A percentile compares a stretch with the other conserved stretches of the same genome.
Conservation (phyloP, 805 yeast genomes). For the Clavispora carvajalis region DNA sequence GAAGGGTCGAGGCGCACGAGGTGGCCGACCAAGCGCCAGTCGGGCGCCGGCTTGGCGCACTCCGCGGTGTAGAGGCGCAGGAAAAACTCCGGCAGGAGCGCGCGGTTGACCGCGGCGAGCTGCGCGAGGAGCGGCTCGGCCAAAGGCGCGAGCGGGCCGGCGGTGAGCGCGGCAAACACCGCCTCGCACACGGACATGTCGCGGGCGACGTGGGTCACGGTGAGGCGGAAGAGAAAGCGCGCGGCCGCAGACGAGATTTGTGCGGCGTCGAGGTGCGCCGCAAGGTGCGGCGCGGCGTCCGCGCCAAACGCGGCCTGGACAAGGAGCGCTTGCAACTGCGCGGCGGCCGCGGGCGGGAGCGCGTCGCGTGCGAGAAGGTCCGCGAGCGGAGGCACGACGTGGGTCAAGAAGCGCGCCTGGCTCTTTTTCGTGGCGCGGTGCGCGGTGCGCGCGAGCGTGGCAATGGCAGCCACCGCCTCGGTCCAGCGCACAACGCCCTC, state of each 20-base stretch:
- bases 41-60: constrained; percentile 16
- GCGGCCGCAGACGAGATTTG: constrained; percentile 5
- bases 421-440: constrained; percentile 24
- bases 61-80: constrained; percentile 32
- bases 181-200: constrained; percentile 43
- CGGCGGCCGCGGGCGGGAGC: neutral
- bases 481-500: constrained; percentile 23
- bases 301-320: neutral
- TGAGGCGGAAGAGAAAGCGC: constrained; percentile 19
- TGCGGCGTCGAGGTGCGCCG: neutral
- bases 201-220: constrained; percentile 11
- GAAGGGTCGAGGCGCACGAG: constrained; percentile 53
- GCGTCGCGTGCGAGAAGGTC: constrained; percentile 2
- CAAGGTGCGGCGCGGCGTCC: neutral
- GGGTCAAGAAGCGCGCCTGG: constrained; percentile 22
- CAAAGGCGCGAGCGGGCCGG: constrained; percentile 24
- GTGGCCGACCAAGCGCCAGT: constrained; percentile 44
- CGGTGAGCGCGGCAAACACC: constrained; percentile 19
- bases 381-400: constrained; percentile 16
- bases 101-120: constrained; percentile 47
- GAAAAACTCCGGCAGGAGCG: constrained; percentile 50
- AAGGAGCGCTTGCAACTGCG: neutral
- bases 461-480: constrained; percentile 17
- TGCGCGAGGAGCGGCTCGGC: constrained; percentile 41
- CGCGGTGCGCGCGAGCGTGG: constrained; percentile 15